Evolutionary conservation across 768 basidiomycete species (phyloP), one percentile per base, ranked within the genome.

Genomic region (Xerocomus potaroensis): DNA sequence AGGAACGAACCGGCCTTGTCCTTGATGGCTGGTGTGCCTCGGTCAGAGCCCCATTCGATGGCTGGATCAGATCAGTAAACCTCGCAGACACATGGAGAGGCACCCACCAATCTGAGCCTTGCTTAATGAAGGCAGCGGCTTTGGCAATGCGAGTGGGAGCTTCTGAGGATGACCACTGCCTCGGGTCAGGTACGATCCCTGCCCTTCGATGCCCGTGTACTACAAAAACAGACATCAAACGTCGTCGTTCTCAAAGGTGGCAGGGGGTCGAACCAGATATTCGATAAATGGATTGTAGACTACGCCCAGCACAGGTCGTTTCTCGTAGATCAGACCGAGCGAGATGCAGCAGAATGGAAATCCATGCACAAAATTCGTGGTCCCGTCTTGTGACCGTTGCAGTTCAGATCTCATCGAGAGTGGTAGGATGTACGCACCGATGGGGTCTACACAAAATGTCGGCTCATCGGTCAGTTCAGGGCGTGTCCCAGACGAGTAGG

Each of bases 381-480:
- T 93, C 12, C 90, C 89, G 59, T 91, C 88, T 89, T 56, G 14
- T 10, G 24, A 8, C 7, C 26, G 15, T 22, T 34, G 4, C 22
- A 9, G n/a, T 34, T 3, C 8, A 18, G 33, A 31, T 23, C 8
- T 14, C 8, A 3, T 12, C 14, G 16, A 9, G 43, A 26, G 11
- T 8, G 23, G 27, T 21, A 29, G n/a, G 14, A 27, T 36, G 38
- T 23, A 58, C 74, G 45, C 55, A 84, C 88, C 93, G 47, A 96
- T 95, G 26, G 94, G 94, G 64, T 98, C 94, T 35, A 95, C 89
- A 58, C 95, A 96, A 72, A 88, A 99, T 0, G 95, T 98, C 5
- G 93, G 92, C 24, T 82, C 83, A 57, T 96, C 87, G 1, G 89
- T 91, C 47, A 95, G 67, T 10, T 81, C 74, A 16, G 76, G 74